Conservation (phyloP, 495 filamentous ascomycete species). For the Xylaria scruposa region DNA sequence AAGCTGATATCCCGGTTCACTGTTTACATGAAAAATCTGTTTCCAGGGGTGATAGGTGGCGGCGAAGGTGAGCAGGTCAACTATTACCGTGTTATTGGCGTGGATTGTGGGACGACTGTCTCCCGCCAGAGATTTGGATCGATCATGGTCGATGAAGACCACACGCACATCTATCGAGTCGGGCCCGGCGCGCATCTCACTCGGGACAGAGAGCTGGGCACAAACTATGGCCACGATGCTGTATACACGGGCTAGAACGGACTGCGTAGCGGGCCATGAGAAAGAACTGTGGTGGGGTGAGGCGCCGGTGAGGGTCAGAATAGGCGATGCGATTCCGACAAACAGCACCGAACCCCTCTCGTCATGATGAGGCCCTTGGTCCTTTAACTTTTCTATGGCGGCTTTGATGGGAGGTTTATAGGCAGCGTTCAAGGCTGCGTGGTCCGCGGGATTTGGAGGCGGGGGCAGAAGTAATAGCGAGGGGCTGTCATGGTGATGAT, state of each 20-base stretch:
- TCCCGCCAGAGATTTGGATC: slow-evolving; percentile 37
- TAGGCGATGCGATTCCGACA: slow-evolving; percentile 60
- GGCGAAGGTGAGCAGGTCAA: slow-evolving; percentile 71
- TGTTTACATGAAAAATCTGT: slow-evolving; percentile 69
- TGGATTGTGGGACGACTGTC: slow-evolving; percentile 43
- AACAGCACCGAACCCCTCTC: slow-evolving; percentile 53
- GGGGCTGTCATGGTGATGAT: slow-evolving; percentile 56
- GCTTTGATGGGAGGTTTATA: slow-evolving; percentile 62
- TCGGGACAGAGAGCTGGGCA: slow-evolving; percentile 65
- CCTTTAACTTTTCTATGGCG: slow-evolving; percentile 52
- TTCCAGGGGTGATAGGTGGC: slow-evolving; percentile 70
- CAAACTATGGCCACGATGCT: slow-evolving; percentile 73
- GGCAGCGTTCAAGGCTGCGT: slow-evolving; percentile 57
- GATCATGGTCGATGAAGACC: slow-evolving; percentile 69
- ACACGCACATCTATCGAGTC: slow-evolving; percentile 80
- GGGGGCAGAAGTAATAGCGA: slow-evolving; percentile 66
- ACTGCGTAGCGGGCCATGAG: slow-evolving; percentile 68
- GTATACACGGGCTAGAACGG: slow-evolving; percentile 78
- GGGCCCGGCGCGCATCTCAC: slow-evolving; percentile 62
- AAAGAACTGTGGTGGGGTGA: slow-evolving; percentile 56
- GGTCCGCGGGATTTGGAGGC: slow-evolving; percentile 55
- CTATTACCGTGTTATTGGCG: slow-evolving; percentile 60
- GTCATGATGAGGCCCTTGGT: slow-evolving; percentile 30
- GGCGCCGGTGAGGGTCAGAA: slow-evolving; percentile 54
- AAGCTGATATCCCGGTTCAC: slow-evolving; percentile 58